Base-by-base conservation (phyloP, 2,329 filamentous ascomycete species). In the Diplocarpon mali region DNA sequence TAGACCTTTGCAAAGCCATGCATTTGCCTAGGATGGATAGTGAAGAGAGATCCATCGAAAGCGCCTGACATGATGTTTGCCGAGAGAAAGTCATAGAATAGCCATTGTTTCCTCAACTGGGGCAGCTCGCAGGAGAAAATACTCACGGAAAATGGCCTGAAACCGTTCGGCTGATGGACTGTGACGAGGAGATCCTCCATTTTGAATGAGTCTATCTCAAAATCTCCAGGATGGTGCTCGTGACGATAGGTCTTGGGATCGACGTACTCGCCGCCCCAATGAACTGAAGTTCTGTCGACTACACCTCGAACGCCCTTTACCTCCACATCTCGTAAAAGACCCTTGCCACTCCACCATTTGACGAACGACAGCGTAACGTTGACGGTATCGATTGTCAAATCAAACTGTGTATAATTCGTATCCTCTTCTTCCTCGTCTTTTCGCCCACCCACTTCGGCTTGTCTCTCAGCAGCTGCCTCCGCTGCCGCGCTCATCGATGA, bases 331-430 rank as follows among this genome's bases (percentile, higher is more conserved):
- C 85, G 82, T 8, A 98, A 69, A 5, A 93, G 72, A 0, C 92
- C 92, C 63, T 90, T 95, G 16, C 92, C 90, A 56, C 95, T 96
- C 78, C 94, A 93, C 92, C 92, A 98, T 62, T 95, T 96, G n/a
- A 88, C 74, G 56, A 98, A 96, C 0, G 92, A 98, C 20, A 98
- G 65, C 0, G 90, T 96, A 35, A 98, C 90, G 59, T 98, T 95
- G 50, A 98, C 86, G 0, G 86, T 93, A 51, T 92, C 86, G 47
- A 98, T 86, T 0, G 88, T 95, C 13, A 98, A 71, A 59, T 98
- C 92, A 56, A 95, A 98, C 56, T 98, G 92, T 0, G 89, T 95
- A 63, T 96, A 98, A 60, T 98, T 98, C 14, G 85, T 87, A 60
- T 96, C 90, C 59, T 96, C 89, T 46, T 80, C 75, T 50, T 76